These are phyloP conservation scores for Globisporangium echinulatum DNA, from an alignment of 352 stramenopile genomes.

Conservation along the genomic window DNA sequence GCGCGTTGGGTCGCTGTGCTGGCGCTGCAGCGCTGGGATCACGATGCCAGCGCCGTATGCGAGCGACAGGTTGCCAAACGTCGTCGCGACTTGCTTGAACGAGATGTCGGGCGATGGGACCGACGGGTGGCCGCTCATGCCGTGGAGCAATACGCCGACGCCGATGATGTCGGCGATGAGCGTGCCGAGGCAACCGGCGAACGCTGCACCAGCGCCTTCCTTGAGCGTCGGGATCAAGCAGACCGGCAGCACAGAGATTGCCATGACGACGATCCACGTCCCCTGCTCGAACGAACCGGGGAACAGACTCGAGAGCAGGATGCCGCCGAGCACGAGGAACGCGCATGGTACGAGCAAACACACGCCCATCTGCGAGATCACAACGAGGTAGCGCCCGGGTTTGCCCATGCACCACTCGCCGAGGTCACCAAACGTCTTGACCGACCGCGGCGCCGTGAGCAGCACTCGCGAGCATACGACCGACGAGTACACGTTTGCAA, in stretches of 20 bases:
- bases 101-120: constrained; percentile 29
- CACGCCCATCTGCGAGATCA: constrained; percentile 33
- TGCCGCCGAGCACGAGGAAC: constrained; percentile 45
- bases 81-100: constrained; percentile 34
- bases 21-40: constrained; percentile 41
- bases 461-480: constrained; percentile 40
- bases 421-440: constrained; percentile 8
- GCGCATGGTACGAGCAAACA: constrained; percentile 34
- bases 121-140: constrained; percentile 34
- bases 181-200: constrained; percentile 38
- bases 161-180: constrained; percentile 41
- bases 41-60: too few species aligned
- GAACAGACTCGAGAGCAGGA: constrained; percentile 36
- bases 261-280: constrained; percentile 53
- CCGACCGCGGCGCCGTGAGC: constrained; percentile 32
- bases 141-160: constrained; percentile 30
- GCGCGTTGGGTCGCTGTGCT: constrained; percentile 51
- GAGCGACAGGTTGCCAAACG: constrained; percentile 60
- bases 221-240: constrained; percentile 45
- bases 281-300: constrained; percentile 28
- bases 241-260: constrained; percentile 29
- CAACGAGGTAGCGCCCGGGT: constrained; percentile 19
- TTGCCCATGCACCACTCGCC: not conserved
- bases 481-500: constrained; percentile 49
- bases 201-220: constrained; percentile 35